Evolutionary conservation across 768 basidiomycete species (phyloP).

Genomic region (Tricholoma sp.): DNA sequence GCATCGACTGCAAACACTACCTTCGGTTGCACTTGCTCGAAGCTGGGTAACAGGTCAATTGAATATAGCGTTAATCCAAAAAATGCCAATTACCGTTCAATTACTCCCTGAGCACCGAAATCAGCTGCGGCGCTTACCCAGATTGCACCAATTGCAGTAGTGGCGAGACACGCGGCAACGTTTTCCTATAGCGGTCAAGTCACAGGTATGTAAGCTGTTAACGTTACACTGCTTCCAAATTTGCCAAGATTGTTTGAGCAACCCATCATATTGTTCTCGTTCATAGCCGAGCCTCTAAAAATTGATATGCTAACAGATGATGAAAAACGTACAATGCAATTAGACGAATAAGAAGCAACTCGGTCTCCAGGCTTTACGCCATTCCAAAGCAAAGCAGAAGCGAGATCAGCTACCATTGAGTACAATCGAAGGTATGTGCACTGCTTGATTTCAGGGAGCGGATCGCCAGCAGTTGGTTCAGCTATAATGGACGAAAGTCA

Average conservation of each 20-base stretch:
- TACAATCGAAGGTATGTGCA: constrained; percentile 58
- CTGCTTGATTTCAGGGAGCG: constrained; percentile 38
- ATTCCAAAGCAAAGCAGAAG: constrained; percentile 48
- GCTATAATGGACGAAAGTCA: constrained; percentile 33
- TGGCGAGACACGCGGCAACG: constrained; percentile 60
- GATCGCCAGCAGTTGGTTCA: constrained; percentile 51
- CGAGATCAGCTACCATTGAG: constrained; percentile 46
- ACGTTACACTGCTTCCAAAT: no score
- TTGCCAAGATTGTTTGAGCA: background rate
- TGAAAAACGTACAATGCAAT: constrained; percentile 57
- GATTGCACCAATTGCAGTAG: constrained; percentile 69
- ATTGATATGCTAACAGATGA: constrained; percentile 5
- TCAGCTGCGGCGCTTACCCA: constrained; percentile 83
- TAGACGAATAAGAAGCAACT: constrained; percentile 73
- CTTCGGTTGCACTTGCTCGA: constrained; percentile 74
- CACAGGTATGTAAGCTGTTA: background rate
- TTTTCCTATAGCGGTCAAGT: constrained; percentile 47
- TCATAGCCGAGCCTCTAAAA: background rate
- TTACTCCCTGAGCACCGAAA: constrained; percentile 73
- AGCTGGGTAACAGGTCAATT: constrained; percentile 28
- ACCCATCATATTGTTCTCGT: background rate
- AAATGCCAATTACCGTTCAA: constrained; percentile 51
- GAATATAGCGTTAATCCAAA: background rate
- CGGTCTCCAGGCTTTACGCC: constrained; percentile 63
- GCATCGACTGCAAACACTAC: constrained; percentile 71